Evolutionary conservation across 2,329 filamentous ascomycete species (phyloP), one percentile per base, ranked within the genome.

Genomic region (Colletotrichum zoysiae): DNA sequence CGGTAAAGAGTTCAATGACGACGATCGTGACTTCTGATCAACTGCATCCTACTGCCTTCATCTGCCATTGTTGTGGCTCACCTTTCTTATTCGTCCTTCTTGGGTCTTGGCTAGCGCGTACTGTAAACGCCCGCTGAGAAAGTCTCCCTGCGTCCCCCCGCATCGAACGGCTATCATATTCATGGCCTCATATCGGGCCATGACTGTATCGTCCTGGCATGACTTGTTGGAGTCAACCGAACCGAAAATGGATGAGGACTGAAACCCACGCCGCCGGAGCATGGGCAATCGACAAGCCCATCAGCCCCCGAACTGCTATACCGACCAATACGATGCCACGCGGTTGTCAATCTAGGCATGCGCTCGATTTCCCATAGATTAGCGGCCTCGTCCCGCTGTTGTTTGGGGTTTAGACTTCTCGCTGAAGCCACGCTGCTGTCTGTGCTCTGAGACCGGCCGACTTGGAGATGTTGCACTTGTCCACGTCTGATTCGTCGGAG

Each of bases 101-200:
- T 58, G 40, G 50, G 55, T 42, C 26, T 46, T 26, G 63, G 38
- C 68, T 68, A 55, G 58, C 48, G 51, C 26, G 30, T 40, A 56
- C 57, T 20, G 35, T 23, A 63, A 26, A 55, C 58, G 65, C 65
- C 63, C 69, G 46, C 64, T 53, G 33, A 55, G 26, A 56, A 51
- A 20, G 42, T 66, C 60, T 70, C 67, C 70, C 56, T 73, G 67
- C 66, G 56, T 66, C 61, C 55, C 55, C 67, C 60, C 67, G 50
- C 65, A 56, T 57, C 65, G 20, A 46, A 30, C 42, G 50, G 55
- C 48, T 33, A 51, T 14, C 48, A 57, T 16, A 23, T 12, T 23
- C 38, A 42, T 66, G 67, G 67, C 67, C 46, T 71, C 46, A 66
- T 62, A 26, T 71, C 56, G 61, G 46, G 42, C 60, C 60, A 73